These are phyloP conservation scores for Geranium incanum DNA, from an alignment of 441 rosid genomes.

Conservation along the genomic window DNA sequence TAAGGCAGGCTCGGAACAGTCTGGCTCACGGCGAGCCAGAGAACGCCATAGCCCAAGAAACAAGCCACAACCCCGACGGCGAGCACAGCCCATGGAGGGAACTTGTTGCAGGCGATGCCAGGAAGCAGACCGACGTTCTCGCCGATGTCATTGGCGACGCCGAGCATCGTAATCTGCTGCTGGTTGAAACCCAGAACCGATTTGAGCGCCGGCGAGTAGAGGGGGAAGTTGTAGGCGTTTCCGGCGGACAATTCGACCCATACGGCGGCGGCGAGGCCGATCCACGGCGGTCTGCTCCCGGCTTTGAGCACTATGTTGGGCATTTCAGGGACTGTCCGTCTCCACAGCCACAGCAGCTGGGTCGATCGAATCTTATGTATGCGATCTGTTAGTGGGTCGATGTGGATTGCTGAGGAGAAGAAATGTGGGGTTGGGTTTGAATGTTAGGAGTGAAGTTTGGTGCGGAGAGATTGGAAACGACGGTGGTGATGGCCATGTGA, in stretches of 20 bases:
- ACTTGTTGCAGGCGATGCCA: constrained; percentile 75
- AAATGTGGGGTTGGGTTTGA: constrained; percentile 2
- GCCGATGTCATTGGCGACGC: constrained; percentile 92
- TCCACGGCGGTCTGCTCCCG: constrained; percentile 95
- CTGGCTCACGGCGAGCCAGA: constrained; percentile 72
- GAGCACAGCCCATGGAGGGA: constrained; percentile 80
- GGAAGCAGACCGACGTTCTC: constrained; percentile 78
- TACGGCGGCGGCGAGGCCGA: constrained; percentile 83
- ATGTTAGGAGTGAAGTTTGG: neutral
- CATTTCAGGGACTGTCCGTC: constrained; percentile 28
- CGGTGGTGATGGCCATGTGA: neutral
- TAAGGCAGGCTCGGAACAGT: constrained; percentile 58
- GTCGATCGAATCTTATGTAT: neutral
- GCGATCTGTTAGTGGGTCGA: neutral
- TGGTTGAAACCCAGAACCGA: constrained; percentile 71
- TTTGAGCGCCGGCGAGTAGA: constrained; percentile 72
- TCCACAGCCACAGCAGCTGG: neutral
- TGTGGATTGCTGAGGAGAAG: neutral
- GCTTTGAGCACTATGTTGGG: constrained; percentile 48
- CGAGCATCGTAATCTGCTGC: constrained; percentile 75
- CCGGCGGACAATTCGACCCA: constrained; percentile 84
- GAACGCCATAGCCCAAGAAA: constrained; percentile 79
- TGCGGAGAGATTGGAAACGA: neutral
- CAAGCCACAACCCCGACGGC: constrained; percentile 56
- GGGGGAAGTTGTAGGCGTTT: constrained; percentile 65